Conservation (phyloP, 441 rosid genomes). For the Adansonia gregorii region DNA sequence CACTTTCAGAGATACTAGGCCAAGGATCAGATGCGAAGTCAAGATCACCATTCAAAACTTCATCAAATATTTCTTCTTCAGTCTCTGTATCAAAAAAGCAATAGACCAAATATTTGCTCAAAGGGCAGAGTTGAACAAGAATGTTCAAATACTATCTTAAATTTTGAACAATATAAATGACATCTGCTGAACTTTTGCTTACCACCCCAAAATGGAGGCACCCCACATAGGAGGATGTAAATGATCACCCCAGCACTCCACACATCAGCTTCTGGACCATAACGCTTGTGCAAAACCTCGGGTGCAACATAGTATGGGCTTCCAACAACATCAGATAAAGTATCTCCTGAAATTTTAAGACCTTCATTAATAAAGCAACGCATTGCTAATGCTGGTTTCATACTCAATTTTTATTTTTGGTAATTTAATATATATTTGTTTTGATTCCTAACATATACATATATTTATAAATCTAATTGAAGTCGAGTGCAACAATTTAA, state of each 20-base stretch:
- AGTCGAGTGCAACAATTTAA: background rate
- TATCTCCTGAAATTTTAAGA: conserved; percentile 47
- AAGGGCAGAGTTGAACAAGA: background rate
- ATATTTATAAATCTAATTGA: background rate
- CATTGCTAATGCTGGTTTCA: background rate
- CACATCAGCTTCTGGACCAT: conserved; percentile 68
- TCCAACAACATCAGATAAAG: conserved; percentile 61
- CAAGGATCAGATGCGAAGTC: conserved; percentile 71
- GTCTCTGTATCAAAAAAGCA: conserved; percentile 39
- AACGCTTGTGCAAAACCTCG: conserved; percentile 53
- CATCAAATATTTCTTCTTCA: conserved; percentile 60
- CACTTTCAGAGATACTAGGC: conserved; percentile 63
- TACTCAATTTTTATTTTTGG: too few relatives aligned
- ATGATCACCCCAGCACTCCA: conserved; percentile 78
- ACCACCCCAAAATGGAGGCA: conserved; percentile 82
- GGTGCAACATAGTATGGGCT: conserved; percentile 74
- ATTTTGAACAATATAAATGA: background rate
- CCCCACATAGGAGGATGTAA: conserved; percentile 58
- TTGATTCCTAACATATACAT: background rate
- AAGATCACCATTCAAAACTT: conserved; percentile 61
- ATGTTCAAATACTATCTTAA: background rate
- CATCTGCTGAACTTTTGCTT: conserved; percentile 21
- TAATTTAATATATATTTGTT: background rate
- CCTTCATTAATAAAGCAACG: conserved; percentile 17
- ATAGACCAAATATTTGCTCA: background rate